Percentiles rank a stretch among this genome's conserved stretches.
Conservation (phyloP, 306 rosid genomes). For the Crotalaria pallida region DNA sequence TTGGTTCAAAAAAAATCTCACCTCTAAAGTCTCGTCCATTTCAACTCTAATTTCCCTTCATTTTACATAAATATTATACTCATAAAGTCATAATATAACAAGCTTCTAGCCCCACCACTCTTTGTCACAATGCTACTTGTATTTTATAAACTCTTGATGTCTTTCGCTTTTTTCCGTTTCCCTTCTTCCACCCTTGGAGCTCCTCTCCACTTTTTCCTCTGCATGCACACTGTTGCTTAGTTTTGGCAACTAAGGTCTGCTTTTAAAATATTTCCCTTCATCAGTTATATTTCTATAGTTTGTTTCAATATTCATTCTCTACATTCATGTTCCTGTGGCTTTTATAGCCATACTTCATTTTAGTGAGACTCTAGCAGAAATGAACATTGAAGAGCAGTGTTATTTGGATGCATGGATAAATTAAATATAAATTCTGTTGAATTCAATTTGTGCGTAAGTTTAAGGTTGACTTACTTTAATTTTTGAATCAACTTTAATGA, state of each 20-base stretch:
- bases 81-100: constrained; percentile 32
- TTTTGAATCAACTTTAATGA: background rate
- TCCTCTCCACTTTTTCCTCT: constrained; percentile 30
- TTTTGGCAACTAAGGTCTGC: constrained; percentile 36
- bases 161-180: constrained; percentile 33
- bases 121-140: constrained; percentile 33
- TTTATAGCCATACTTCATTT: background rate
- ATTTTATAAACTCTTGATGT: constrained; percentile 28
- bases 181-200: constrained; percentile 24
- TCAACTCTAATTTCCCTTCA: constrained; percentile 5
- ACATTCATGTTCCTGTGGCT: background rate
- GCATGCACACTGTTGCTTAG: constrained; percentile 45
- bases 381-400: constrained; percentile 9
- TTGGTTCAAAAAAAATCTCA: constrained; percentile 52
- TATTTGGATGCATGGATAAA: background rate
- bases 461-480: background rate
- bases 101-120: constrained; percentile 33
- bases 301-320: constrained; percentile 4
- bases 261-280: background rate
- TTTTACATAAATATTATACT: background rate
- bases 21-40: constrained; percentile 81
- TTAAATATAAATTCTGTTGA: background rate
- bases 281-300: background rate
- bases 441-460: background rate
- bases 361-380: background rate